Base-by-base conservation (phyloP, 106 monocot genomes). In the Platanthera guangdongensis region DNA sequence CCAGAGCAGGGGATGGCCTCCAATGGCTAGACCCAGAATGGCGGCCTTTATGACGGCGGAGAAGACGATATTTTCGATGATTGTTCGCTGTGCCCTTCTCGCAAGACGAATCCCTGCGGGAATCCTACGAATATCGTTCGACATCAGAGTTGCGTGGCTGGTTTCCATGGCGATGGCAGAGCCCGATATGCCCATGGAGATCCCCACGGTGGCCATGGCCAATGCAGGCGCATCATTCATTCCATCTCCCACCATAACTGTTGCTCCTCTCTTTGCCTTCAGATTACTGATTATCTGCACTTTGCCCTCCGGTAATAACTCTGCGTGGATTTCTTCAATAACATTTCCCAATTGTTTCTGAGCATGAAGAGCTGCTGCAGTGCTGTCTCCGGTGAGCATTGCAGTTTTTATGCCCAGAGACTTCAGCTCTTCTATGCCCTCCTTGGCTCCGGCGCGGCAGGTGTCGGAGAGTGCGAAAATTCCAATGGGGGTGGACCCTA, bases 181-280 rank as follows among this genome's bases (percentile, higher is more conserved):
- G n/a, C 97, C 97, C 15, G 94, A 94, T 54, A 99, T 78, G 14
- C 97, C 97, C 97, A 99, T 99, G 3, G 97, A 94, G 77, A 99
- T 94, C 25, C 97, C 97, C 11, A 99, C 94, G 51, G 87, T 73
- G 3, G 97, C 94, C 52, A 76, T 80, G 22, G 90, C 94, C 49
- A 99, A 77, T 55, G 92, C 90, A 21, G 97, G 97, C 21, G 97
- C 97, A 75, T 99, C 97, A 60, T 99, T 94, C 86, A 99, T 88
- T 0, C 97, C 97, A 81, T 99, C 97, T 19, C 97, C 94, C 39
- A 99, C 85, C 97, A 99, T 99, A 12, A 83, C 50, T 22, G 81
- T 87, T 9, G 88, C 47, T 0, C 92, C 94, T 79, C 81, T 74
- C 16, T 75, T 84, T 48, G 70, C 57, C 75, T 92, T 99, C 15